Base-by-base conservation (phyloP, 2,329 filamentous ascomycete species). In the Colletotrichum camelliae region DNA sequence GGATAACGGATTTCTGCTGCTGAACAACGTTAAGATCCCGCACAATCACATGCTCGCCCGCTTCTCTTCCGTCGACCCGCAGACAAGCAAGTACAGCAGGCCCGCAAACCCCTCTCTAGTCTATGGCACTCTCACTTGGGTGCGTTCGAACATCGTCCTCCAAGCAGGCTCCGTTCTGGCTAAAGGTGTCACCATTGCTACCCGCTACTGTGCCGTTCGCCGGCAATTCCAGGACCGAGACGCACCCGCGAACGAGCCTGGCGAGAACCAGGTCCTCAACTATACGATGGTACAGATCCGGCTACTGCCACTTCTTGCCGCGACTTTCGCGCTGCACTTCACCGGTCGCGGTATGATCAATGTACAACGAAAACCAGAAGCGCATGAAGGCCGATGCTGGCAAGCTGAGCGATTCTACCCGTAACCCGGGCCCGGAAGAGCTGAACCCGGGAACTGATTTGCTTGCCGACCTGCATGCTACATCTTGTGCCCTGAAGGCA, bases 241-340 rank as follows among this genome's bases (percentile, higher is more conserved):
- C 83, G 91, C 92, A 7, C 87, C 89, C 33, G 87, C 89, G 48
- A 87, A 86, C 52, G 87, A 89, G 77, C 82, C 86, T 29, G 91
- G 90, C 7, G 94, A 96, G 86, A 95, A 92, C 81, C 93, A 93
- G 79, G 94, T 96, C 2, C 87, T 96, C 33, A 94, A 96, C 86
- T 96, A 96, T 85, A 94, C 93, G 77, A 95, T 95, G 91, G 94
- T 96, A 9, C 94, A 95, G 82, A 90, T 94, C 80, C 91, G 94
- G 64, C 87, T 96, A 3, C 86, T 96, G 27, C 93, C 94, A 1
- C 87, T 96, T 4, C 86, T 96, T 10, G 94, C 94, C 1, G 90
- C 94, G 3, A 94, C 93, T 2, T 96, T 94, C 78, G 94, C 94
- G n/a, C 87, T 96, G 15, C 93, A 95, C 83, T 96, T 95, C 81